Evolutionary conservation across 2,329 filamentous ascomycete genomes (phyloP), one percentile per base, ranked within the genome.

Genomic region (Knoxdaviesia proteae): DNA sequence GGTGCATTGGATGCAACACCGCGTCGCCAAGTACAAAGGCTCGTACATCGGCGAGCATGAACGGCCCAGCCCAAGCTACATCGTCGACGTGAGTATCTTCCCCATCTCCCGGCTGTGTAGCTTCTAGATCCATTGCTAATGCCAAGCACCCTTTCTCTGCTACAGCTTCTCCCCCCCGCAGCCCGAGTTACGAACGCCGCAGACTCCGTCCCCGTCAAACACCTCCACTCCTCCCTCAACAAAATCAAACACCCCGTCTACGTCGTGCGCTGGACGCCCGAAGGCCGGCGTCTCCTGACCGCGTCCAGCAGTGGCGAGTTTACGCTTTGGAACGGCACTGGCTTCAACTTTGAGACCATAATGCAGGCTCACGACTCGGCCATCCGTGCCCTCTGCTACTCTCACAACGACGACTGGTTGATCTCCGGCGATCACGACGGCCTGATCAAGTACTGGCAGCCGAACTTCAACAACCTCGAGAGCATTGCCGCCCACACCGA

Each of bases 321-420:
- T 54, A 98, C 92, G 36, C 62, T 98, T 4, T 98, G 90, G 90
- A 98, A 98, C 57, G 90, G 90, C 48, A 96, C 88, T 38, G 88
- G 86, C 30, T 98, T 98, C 71, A 96, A 98, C 59, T 98, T 98
- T 53, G 90, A 98, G 63, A 96, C 90, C 4, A 94, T 98, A 32
- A 94, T 94, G 82, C 87, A 94, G 65, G 88, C 88, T 36, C 88
- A 96, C 59, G 88, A 94, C 60, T 77, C 78, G 44, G 82, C 84
- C 35, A 86, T 94, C 49, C 74, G 84, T 51, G 78, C 81, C 7
- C 68, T 87, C 39, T 75, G 77, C 49, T 98, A 94, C 65, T 93
- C 90, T 3, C 84, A 96, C 60, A 92, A 82, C 52, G 84, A 94
- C 55, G 90, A 98, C 61, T 98, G 90, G 88, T 68, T 98, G 8